Conservation (phyloP, 2,329 filamentous ascomycete species). For the Fusarium nygamai region DNA sequence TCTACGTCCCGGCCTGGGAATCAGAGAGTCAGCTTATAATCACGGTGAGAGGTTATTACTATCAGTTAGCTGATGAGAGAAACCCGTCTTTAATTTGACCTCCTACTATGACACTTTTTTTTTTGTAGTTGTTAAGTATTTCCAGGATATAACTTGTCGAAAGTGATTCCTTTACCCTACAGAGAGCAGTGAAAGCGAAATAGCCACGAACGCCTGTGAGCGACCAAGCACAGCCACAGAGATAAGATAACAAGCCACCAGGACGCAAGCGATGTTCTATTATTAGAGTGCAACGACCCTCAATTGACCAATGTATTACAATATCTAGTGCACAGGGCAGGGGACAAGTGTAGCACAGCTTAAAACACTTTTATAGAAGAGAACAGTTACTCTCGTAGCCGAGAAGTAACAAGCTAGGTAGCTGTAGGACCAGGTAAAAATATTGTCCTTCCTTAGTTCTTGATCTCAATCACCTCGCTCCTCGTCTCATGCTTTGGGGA, state of each 20-base stretch:
- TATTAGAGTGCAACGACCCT: neutral
- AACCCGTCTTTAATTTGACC: accelerated
- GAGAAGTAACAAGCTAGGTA: too few species aligned
- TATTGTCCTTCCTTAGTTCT: conserved; percentile 8
- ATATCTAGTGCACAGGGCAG: neutral
- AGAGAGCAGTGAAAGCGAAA: neutral
- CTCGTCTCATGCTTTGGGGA: conserved; percentile 6
- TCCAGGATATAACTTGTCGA: accelerated
- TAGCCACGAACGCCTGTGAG: neutral
- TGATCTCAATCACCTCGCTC: conserved; percentile 4
- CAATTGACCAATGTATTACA: neutral
- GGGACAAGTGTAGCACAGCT: neutral
- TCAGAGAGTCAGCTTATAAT: accelerated
- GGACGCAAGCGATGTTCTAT: neutral
- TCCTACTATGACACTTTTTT: too few species aligned
- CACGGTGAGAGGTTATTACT: accelerated
- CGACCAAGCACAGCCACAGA: neutral
- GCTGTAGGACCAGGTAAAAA: too few species aligned
- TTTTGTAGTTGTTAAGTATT: neutral
- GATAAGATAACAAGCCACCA: neutral
- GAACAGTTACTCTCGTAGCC: accelerated
- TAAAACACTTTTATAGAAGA: neutral
- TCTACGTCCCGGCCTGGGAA: neutral
- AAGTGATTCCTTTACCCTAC: neutral
- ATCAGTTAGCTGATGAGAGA: accelerated